Percentiles rank a stretch among this genome's conserved stretches.
Evolutionary conservation across 495 filamentous ascomycete species (phyloP).

Genomic region (Cercophora sp.): DNA sequence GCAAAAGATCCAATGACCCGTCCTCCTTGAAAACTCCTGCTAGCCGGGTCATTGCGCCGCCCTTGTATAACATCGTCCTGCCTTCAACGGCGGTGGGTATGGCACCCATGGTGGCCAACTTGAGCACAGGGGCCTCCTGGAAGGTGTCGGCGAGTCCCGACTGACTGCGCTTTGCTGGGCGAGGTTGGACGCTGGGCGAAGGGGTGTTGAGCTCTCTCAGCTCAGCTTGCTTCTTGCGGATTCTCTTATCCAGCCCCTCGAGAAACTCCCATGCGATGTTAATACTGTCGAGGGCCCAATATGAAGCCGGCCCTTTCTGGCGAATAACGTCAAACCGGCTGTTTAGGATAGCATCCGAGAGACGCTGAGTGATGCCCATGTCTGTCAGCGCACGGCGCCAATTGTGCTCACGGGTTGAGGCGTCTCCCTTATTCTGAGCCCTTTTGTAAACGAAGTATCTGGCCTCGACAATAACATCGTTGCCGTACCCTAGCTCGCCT

Average conservation of each 20-base stretch:
- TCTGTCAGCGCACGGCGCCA: too few species aligned
- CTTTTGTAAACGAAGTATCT: too few species aligned
- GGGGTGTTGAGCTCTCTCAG: background rate
- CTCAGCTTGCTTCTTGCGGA: constrained; percentile 1
- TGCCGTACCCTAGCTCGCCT: too few species aligned
- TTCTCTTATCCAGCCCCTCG: background rate
- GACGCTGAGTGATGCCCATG: too few species aligned
- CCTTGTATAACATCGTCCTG: background rate
- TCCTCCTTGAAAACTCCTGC: background rate
- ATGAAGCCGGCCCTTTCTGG: background rate
- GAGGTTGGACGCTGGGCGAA: background rate
- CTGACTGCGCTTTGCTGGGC: constrained; percentile 1
- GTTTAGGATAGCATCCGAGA: too few species aligned
- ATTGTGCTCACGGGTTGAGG: too few species aligned
- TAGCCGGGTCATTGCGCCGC: background rate
- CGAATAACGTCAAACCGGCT: background rate
- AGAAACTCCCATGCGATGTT: constrained; percentile 1
- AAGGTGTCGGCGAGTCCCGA: constrained; percentile 1
- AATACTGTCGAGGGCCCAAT: constrained; percentile 3
- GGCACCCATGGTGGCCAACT: background rate
- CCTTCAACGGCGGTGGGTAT: background rate
- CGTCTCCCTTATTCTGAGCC: too few species aligned
- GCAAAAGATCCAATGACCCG: background rate
- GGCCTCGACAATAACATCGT: too few species aligned
- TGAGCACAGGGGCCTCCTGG: background rate